Conservation (phyloP, 345 rosid species). For the Turnera subulata region DNA sequence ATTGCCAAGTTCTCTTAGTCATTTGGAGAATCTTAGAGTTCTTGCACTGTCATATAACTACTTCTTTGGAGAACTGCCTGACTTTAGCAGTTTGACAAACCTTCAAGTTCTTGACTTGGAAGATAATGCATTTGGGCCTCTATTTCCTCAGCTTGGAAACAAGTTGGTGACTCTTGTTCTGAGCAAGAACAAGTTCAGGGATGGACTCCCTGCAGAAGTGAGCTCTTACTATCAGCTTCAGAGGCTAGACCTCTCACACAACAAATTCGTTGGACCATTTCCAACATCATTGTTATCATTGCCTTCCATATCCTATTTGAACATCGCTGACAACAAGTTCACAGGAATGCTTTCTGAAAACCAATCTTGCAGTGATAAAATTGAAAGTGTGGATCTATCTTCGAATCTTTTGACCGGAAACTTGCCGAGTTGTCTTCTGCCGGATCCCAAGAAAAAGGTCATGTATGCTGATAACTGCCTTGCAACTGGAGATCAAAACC, state of each 20-base stretch:
- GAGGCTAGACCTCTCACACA: constrained; percentile 70
- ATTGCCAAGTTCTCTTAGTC: constrained; percentile 59
- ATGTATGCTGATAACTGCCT: constrained; percentile 66
- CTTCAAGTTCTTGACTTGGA: constrained; percentile 87
- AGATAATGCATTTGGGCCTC: constrained; percentile 73
- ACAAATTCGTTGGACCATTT: constrained; percentile 81
- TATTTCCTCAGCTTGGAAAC: constrained; percentile 65
- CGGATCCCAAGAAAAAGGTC: constrained; percentile 42
- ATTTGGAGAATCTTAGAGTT: constrained; percentile 69
- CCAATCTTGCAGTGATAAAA: constrained; percentile 60
- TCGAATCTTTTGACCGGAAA: constrained; percentile 79
- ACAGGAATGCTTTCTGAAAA: constrained; percentile 72
- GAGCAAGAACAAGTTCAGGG: constrained; percentile 82
- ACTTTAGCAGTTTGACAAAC: constrained; percentile 58
- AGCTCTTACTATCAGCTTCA: constrained; percentile 71
- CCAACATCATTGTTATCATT: constrained; percentile 54
- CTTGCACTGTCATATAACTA: constrained; percentile 73
- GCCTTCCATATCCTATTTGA: constrained; percentile 57
- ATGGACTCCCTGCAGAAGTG: constrained; percentile 54
- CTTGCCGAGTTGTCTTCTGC: constrained; percentile 61
- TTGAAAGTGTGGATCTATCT: constrained; percentile 64
- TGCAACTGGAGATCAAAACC: constrained; percentile 38
- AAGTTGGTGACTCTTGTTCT: constrained; percentile 66
- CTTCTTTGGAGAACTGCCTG: constrained; percentile 67
- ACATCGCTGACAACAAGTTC: constrained; percentile 74